phyloP scores from a whole-genome alignment of 768 basidiomycete genomes.

The Paxillus ammoniavirescens region DNA sequence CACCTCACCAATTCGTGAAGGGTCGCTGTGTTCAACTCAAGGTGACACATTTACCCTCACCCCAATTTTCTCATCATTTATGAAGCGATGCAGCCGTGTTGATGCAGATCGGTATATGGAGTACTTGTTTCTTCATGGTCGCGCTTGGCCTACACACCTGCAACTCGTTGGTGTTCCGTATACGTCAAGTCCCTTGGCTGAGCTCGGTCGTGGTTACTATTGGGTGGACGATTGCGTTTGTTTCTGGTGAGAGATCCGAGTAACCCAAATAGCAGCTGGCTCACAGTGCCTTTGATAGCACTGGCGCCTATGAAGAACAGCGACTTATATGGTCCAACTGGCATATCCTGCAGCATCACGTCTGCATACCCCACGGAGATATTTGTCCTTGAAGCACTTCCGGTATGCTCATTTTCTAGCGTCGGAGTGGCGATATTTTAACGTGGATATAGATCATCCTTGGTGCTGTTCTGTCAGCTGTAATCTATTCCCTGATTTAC shows the following conservation, averaged over 20 bases:
- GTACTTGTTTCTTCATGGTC: slow-evolving; percentile 62
- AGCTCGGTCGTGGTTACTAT: slow-evolving; percentile 40
- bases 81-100: slow-evolving; percentile 41
- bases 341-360: slow-evolving; percentile 53
- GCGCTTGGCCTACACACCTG: slow-evolving; percentile 68
- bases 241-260: slow-evolving; percentile 45
- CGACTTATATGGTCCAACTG: slow-evolving; percentile 51
- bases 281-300: slow-evolving; percentile 26
- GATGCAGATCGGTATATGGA: slow-evolving; percentile 61
- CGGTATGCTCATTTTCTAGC: slow-evolving; percentile 40
- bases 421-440: neutral
- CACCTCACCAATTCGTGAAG: slow-evolving; percentile 29
- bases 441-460: slow-evolving; percentile 49
- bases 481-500: slow-evolving; percentile 61
- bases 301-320: slow-evolving; percentile 35
- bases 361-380: slow-evolving; percentile 38
- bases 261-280: neutral
- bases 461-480: slow-evolving; percentile 50
- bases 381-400: slow-evolving; percentile 58
- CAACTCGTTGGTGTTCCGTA: slow-evolving; percentile 58
- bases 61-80: neutral
- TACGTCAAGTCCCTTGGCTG: slow-evolving; percentile 49
- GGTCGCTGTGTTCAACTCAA: slow-evolving; percentile 53
- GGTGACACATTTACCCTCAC: slow-evolving; percentile 37
- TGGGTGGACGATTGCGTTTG: slow-evolving; percentile 54